Evolutionary conservation across 1,284 basidiomycete species (phyloP).

Genomic region (Thecaphora frezii): DNA sequence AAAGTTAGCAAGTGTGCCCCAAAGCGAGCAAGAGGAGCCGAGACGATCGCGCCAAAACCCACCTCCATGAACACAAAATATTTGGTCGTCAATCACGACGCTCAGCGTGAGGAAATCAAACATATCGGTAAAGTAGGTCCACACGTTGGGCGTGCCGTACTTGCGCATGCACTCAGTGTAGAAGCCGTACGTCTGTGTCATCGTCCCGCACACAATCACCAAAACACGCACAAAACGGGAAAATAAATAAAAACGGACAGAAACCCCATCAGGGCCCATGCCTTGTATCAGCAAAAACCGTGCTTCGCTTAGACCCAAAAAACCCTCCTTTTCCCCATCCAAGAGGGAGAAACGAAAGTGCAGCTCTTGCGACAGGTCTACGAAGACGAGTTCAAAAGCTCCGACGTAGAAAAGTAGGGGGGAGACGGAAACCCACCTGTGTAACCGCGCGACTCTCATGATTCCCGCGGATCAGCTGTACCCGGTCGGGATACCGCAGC

Average conservation of each 20-base stretch:
- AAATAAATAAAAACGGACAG: no score
- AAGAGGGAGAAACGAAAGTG: no score
- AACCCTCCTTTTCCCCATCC: no score
- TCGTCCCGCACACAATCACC: conserved; percentile 7
- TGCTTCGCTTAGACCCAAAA: no score
- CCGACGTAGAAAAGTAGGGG: no score
- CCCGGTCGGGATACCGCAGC: conserved; percentile 91
- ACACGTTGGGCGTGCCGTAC: conserved; percentile 85
- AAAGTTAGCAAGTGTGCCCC: background rate
- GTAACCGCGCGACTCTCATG: conserved; percentile 98
- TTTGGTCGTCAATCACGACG: conserved; percentile 96
- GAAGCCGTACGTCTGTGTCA: conserved; percentile 99
- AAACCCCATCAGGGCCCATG: no score
- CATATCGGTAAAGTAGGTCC: conserved; percentile 99
- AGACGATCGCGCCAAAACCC: background rate
- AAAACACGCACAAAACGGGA: conserved; percentile 41
- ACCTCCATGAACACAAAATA: conserved; percentile 96
- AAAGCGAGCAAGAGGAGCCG: no score
- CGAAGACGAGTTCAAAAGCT: no score
- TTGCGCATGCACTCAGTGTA: conserved; percentile 98
- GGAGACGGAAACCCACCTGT: conserved; percentile 68
- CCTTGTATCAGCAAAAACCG: no score
- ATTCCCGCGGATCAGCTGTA: conserved; percentile 95
- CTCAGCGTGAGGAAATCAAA: conserved; percentile 98
- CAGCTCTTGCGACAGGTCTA: no score